Evolutionary conservation across 495 filamentous ascomycete genomes (phyloP).

Genomic region (Jackrogersella multiformis): DNA sequence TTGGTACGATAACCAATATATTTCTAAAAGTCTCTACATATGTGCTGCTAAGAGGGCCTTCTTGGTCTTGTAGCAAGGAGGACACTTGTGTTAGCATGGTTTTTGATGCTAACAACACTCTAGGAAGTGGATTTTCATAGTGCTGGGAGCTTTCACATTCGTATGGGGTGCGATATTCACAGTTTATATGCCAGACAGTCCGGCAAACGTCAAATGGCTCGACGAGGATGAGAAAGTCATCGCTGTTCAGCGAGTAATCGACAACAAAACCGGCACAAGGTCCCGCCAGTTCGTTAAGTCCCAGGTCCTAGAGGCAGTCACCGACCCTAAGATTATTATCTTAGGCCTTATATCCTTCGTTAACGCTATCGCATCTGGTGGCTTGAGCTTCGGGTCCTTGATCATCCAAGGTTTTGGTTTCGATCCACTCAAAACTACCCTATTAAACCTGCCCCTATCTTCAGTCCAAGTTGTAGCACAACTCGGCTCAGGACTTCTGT

Average conservation of each 20-base stretch:
- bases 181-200: conserved; percentile 63
- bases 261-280: conserved; percentile 49
- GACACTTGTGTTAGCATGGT: not conserved
- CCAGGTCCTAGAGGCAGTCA: conserved; percentile 46
- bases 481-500: conserved; percentile 22
- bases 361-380: conserved; percentile 41
- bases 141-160: conserved; percentile 55
- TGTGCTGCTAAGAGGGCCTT: not conserved
- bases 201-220: conserved; percentile 51
- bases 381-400: conserved; percentile 58
- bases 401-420: conserved; percentile 69
- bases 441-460: conserved; percentile 48
- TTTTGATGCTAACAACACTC: not conserved
- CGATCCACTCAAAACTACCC: conserved; percentile 58
- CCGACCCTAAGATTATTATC: conserved; percentile 41
- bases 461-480: conserved; percentile 30
- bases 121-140: conserved; percentile 55
- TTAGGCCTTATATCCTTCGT: conserved; percentile 44
- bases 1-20: conserved; percentile 41
- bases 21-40: not conserved
- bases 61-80: not conserved
- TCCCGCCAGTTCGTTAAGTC: conserved; percentile 38
- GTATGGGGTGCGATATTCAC: conserved; percentile 63
- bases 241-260: conserved; percentile 41
- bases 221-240: conserved; percentile 42